A percentile compares a stretch with the other conserved stretches of the same genome.
Evolutionary conservation across 257 asterid genomes (phyloP).

Genomic region (Solanum pennellii): DNA sequence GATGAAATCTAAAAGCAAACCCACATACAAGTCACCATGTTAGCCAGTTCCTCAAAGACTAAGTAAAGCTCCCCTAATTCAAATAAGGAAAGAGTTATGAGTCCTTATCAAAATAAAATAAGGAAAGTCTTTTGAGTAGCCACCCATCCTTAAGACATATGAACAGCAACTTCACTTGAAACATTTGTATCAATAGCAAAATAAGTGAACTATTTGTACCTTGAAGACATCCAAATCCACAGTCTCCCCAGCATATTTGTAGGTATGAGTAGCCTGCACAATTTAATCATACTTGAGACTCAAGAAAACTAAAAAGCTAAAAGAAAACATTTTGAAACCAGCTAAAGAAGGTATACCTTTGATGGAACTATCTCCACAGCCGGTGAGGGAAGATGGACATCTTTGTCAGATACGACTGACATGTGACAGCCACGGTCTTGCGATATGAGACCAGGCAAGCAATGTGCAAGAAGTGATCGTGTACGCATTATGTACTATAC

Average conservation of each 20-base stretch:
- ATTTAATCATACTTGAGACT: background rate
- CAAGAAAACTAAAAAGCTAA: background rate
- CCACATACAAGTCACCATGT: background rate
- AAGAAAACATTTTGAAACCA: background rate
- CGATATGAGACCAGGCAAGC: slow-evolving; percentile 23
- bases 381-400: slow-evolving; percentile 22
- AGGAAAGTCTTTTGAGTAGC: background rate
- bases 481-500: slow-evolving; percentile 11
- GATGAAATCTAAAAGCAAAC: background rate
- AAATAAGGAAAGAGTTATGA: background rate
- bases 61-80: background rate
- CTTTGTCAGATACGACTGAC: slow-evolving; percentile 11
- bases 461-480: slow-evolving; percentile 23
- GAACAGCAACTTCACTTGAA: background rate
- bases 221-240: slow-evolving; percentile 16
- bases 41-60: background rate
- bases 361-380: slow-evolving; percentile 32
- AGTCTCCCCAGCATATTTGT: slow-evolving; percentile 20
- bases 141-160: background rate
- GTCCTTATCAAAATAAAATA: background rate
- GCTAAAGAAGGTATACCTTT: slow-evolving; percentile 1
- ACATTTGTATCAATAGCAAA: background rate
- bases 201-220: background rate
- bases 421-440: slow-evolving; percentile 17
- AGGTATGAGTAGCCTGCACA: slow-evolving; percentile 18